Conservation (phyloP, 352 stramenopile species). For the Aphanomyces cochlioides region DNA sequence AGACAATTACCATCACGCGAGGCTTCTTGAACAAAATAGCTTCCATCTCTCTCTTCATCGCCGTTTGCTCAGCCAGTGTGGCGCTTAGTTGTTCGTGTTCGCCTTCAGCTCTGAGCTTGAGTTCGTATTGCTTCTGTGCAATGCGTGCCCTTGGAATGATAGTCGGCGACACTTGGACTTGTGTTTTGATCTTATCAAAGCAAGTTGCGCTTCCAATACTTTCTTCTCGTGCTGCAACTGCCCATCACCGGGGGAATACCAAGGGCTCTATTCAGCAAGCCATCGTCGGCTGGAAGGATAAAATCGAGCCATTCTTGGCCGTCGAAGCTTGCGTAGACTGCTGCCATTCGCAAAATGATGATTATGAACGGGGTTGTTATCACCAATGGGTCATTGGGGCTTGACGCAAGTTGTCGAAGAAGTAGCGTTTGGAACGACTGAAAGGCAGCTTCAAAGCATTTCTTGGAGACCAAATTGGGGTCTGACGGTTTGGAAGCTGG, state of each 20-base stretch:
- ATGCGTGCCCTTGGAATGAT: not conserved
- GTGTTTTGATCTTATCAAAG: no score
- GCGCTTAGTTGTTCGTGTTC: slow-evolving; percentile 9
- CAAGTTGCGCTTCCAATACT: no score
- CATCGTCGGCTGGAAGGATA: no score
- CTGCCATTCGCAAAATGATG: not conserved
- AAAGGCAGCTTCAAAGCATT: slow-evolving; percentile 2
- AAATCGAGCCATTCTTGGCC: no score
- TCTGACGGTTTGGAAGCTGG: not conserved
- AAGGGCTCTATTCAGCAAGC: no score
- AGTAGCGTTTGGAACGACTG: not conserved
- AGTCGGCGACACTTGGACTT: no score
- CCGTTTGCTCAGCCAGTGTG: not conserved
- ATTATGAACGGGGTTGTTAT: no score
- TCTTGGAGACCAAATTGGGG: not conserved
- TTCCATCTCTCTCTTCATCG: not conserved
- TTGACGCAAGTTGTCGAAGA: not conserved
- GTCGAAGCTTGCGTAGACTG: no score
- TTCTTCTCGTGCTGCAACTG: no score
- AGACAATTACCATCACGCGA: slow-evolving; percentile 1
- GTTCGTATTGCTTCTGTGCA: not conserved
- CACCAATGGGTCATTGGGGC: not conserved
- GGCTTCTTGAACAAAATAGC: slow-evolving; percentile 13
- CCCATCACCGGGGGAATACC: no score
- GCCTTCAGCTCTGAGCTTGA: slow-evolving; percentile 16